Evolutionary conservation across 2,329 filamentous ascomycete genomes (phyloP).

Genomic region (Trichoderma sp.): DNA sequence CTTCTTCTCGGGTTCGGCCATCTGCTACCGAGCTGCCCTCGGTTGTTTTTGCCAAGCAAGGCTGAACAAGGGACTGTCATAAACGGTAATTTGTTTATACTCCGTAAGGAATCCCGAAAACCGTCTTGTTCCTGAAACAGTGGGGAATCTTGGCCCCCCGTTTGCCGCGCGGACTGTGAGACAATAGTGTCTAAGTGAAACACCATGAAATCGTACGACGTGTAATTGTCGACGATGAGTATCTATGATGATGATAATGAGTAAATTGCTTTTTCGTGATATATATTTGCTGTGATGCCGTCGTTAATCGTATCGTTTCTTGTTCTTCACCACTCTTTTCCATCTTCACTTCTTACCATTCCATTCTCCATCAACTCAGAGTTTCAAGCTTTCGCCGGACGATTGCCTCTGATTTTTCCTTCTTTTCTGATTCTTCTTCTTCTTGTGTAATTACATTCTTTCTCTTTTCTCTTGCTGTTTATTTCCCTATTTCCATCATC

Average conservation of each 20-base stretch:
- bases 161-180: slow-evolving; percentile 11
- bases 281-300: neutral
- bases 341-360: neutral
- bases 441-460: neutral
- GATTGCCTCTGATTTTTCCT: neutral
- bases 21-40: neutral
- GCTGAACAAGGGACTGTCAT: neutral
- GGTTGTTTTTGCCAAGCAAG: neutral
- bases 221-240: neutral
- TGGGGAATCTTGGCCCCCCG: neutral
- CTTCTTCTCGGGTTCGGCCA: neutral
- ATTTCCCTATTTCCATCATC: too few species aligned
- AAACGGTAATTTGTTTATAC: neutral
- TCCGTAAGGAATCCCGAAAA: neutral
- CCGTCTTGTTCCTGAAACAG: neutral
- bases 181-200: neutral
- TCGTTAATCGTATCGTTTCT: neutral
- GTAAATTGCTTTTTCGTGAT: neutral
- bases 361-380: neutral
- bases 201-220: neutral
- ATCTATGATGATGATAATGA: neutral
- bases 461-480: neutral
- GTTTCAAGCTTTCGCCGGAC: slow-evolving; percentile 10
- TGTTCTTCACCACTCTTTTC: neutral
- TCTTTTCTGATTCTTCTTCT: neutral